phyloP scores from a whole-genome alignment of 495 filamentous ascomycete genomes.

The Aspergillus steynii region DNA sequence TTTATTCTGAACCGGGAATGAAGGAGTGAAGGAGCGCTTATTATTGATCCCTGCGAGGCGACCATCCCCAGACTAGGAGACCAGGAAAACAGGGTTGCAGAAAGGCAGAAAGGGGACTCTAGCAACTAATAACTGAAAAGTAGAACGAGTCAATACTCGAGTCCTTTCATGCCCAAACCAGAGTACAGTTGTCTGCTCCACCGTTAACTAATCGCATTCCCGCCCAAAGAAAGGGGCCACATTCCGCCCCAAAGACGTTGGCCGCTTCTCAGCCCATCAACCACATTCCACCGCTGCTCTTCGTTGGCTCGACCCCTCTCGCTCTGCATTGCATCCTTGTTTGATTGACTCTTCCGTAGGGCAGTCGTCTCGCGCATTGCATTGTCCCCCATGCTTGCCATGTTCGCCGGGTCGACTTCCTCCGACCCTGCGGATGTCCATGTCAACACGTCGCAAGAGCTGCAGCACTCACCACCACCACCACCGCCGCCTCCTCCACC shows the following conservation, averaged over 20 bases:
- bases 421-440: slow-evolving; percentile 31
- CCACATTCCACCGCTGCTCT: not conserved
- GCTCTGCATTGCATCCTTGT: too few species aligned
- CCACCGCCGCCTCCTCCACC: too few species aligned
- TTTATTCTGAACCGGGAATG: not conserved
- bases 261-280: not conserved
- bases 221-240: too few species aligned
- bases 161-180: too few species aligned
- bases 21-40: not conserved
- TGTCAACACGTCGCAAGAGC: slow-evolving; percentile 23
- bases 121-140: not conserved
- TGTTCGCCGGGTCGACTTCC: slow-evolving; percentile 34
- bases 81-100: not conserved
- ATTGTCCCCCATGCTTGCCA: slow-evolving; percentile 43
- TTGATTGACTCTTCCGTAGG: slow-evolving; percentile 3
- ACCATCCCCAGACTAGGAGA: not conserved
- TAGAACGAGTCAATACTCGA: too few species aligned
- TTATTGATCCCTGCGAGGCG: not conserved
- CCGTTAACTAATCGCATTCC: too few species aligned
- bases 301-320: not conserved
- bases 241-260: too few species aligned
- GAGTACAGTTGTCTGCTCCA: too few species aligned
- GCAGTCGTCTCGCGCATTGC: slow-evolving; percentile 25
- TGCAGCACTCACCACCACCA: slow-evolving; percentile 12
- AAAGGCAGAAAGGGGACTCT: slow-evolving; percentile 3